Evolutionary conservation across 1,139 yeast species (phyloP).

Genomic region (Suhomyces guaymorum): DNA sequence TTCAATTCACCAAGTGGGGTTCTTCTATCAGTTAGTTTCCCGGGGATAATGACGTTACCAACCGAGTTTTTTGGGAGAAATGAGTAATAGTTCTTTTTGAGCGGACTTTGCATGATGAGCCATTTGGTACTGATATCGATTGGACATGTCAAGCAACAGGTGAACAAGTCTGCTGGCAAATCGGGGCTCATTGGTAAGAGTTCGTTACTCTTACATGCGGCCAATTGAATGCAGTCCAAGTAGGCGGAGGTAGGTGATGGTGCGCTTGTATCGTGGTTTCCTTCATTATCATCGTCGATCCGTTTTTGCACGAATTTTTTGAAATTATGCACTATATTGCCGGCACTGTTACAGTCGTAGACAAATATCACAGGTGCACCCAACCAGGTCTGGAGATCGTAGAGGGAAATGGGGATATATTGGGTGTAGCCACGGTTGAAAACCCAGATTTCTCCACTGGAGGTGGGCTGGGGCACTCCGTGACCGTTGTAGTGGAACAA

Average conservation of each 20-base stretch:
- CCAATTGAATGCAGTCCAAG: constrained; percentile 87
- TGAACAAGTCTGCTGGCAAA: constrained; percentile 92
- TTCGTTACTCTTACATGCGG: constrained; percentile 89
- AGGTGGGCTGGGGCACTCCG: constrained; percentile 97
- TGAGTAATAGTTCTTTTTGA: constrained; percentile 56
- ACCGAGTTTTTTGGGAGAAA: constrained; percentile 51
- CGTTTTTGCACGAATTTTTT: constrained; percentile 89
- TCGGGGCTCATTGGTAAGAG: constrained; percentile 91
- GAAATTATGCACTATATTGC: constrained; percentile 87
- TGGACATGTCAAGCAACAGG: constrained; percentile 94
- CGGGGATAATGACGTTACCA: constrained; percentile 78
- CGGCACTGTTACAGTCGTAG: constrained; percentile 94
- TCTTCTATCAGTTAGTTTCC: constrained; percentile 85
- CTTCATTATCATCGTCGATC: constrained; percentile 81
- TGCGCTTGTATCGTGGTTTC: constrained; percentile 63
- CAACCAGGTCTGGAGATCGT: constrained; percentile 93
- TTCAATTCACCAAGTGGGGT: constrained; percentile 95
- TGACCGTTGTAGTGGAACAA: constrained; percentile 96
- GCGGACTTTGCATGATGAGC: constrained; percentile 83
- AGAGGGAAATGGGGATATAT: constrained; percentile 90
- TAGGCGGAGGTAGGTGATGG: constrained; percentile 71
- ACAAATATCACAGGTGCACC: constrained; percentile 98
- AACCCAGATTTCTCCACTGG: constrained; percentile 98
- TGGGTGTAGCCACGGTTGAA: constrained; percentile 96
- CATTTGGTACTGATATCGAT: constrained; percentile 91